These are phyloP conservation scores for Alternaria sp. DNA, from an alignment of 2,329 filamentous ascomycete genomes.

Conservation along the genomic window DNA sequence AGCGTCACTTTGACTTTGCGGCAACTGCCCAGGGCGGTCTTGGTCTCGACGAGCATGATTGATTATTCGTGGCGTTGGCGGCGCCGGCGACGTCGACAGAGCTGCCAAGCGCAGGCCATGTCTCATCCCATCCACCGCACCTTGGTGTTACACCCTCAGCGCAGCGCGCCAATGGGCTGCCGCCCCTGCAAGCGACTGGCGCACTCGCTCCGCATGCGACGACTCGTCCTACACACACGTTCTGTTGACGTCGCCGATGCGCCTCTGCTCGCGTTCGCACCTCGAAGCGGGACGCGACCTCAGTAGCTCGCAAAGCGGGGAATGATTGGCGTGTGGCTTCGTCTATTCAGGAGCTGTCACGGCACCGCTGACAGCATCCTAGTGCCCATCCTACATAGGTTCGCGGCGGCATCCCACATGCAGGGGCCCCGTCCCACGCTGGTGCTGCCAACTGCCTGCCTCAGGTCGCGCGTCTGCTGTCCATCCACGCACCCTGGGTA, in stretches of 20 bases:
- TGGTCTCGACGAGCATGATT: slow-evolving; percentile 29
- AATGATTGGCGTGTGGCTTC: slow-evolving; percentile 4
- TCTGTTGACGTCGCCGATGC: background rate
- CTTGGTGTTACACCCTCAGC: slow-evolving; percentile 7
- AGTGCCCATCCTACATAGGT: background rate
- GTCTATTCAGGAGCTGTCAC: slow-evolving; percentile 10
- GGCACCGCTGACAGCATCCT: slow-evolving; percentile 4
- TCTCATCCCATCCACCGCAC: slow-evolving; percentile 14
- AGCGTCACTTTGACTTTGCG: slow-evolving; percentile 20
- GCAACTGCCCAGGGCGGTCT: slow-evolving; percentile 21
- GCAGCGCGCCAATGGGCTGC: slow-evolving; percentile 5
- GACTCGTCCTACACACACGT: background rate
- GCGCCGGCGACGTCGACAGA: slow-evolving; percentile 23
- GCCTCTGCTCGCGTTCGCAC: background rate
- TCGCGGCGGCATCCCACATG: slow-evolving; percentile 13
- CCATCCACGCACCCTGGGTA: background rate
- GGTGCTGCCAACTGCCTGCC: background rate
- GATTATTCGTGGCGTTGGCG: slow-evolving; percentile 33
- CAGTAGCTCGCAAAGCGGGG: background rate
- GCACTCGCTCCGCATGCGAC: background rate
- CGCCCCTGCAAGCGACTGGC: slow-evolving; percentile 2
- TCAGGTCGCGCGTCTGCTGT: background rate
- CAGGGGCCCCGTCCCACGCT: slow-evolving; percentile 10
- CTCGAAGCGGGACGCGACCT: slow-evolving; percentile 4
- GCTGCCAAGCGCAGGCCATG: slow-evolving; percentile 20